Evolutionary conservation across 441 rosid genomes (phyloP), one percentile per base, ranked within the genome.

Genomic region (Populus hybrid): DNA sequence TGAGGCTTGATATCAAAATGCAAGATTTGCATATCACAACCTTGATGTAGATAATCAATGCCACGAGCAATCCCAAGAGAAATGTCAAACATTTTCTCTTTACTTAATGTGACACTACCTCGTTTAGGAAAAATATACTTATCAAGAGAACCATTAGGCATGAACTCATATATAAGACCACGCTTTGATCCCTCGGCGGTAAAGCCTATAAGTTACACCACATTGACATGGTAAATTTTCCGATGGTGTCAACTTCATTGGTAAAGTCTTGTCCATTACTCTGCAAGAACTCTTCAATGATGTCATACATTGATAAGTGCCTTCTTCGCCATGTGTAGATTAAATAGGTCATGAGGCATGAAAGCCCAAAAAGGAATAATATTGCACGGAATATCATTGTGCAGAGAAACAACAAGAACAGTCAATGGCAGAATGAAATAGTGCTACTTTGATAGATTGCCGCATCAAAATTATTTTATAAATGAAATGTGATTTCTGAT

Each of bases 101-200:
- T 23, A 3, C 24, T 64, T 38, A 74, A 23, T 1, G 23, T 12
- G 5, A 14, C 4, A 1, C 9, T 64, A 24, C 10, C 6, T 38
- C 36, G 59, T 1, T 16, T 5, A 0, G 36, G 24, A 74, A 61
- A 74, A 8, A 64, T 0, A 0, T 64, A 64, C 12, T 74, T 74
- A 16, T 74, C 61, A 1, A 74, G 76, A 64, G 76, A 74, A 0
- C 76, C 70, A 26, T 74, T 74, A 16, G 76, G 24, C 69, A 74
- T 70, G 1, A 38, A 70, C 6, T 70, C 57, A 21, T 70, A 38
- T 21, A 70, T 26, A 38, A 70, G 72, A 38, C 42, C 57, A 6
- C 9, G 28, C 5, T 70, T 68, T 18, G 71, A 68, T 34, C 24
- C n/a, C 42, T 34, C 24, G 5, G 16, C 46, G 18, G 2, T 32